Evolutionary conservation across 2,329 filamentous ascomycete species (phyloP).

Genomic region (Trichoderma atroviride): DNA sequence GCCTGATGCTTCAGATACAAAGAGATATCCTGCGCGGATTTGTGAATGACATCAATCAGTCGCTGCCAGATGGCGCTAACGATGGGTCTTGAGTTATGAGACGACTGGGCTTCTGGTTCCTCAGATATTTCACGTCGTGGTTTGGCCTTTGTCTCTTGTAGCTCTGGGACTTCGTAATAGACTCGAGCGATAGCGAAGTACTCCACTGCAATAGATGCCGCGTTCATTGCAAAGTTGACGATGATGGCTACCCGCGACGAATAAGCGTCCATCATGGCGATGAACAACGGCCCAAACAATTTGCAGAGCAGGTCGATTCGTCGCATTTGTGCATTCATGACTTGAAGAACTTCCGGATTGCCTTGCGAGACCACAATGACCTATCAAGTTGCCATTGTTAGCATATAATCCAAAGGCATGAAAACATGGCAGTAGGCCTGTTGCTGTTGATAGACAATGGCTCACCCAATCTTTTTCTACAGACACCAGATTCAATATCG

Average conservation of each 20-base stretch:
- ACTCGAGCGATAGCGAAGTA: slow-evolving; percentile 53
- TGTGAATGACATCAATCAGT: not conserved
- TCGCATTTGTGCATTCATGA: slow-evolving; percentile 62
- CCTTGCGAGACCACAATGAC: slow-evolving; percentile 37
- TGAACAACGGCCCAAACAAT: slow-evolving; percentile 57
- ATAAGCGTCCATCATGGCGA: slow-evolving; percentile 53
- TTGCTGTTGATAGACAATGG: not conserved
- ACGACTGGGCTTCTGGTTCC: not conserved
- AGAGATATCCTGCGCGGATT: slow-evolving; percentile 2
- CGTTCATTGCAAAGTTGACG: slow-evolving; percentile 53
- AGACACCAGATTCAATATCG: slow-evolving; percentile 66
- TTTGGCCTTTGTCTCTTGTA: slow-evolving; percentile 33
- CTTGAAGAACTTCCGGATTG: slow-evolving; percentile 28
- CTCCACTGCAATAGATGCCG: slow-evolving; percentile 52
- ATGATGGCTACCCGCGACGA: slow-evolving; percentile 54
- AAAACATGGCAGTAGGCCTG: not conserved
- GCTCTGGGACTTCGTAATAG: slow-evolving; percentile 33
- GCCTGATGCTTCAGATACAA: slow-evolving; percentile 58
- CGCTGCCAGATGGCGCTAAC: not conserved
- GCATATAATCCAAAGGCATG: not conserved
- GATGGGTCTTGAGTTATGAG: not conserved
- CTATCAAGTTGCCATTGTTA: slow-evolving; percentile 18
- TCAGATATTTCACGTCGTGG: not conserved
- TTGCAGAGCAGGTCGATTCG: slow-evolving; percentile 65
- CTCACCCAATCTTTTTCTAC: slow-evolving; percentile 71